Base-by-base conservation (phyloP, 2,329 filamentous ascomycete genomes). In the Xylariaceae sp. region DNA sequence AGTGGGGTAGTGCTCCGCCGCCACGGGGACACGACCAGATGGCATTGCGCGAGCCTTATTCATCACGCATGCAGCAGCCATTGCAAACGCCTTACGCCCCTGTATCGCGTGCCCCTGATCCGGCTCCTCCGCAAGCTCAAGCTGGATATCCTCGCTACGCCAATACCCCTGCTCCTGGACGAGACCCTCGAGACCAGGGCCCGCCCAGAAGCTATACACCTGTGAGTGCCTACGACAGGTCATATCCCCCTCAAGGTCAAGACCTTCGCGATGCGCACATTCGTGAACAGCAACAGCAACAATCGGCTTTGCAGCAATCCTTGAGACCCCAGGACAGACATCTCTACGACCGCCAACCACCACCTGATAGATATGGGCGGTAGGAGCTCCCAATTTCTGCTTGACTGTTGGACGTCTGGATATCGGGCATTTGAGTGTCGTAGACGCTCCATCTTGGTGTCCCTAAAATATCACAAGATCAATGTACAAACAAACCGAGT, bases 191-290 rank as follows among this genome's bases (percentile, higher is more conserved):
- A 41, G 76, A 78, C 53, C 71, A 76, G 10, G 68, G 71, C 16
- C 71, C 72, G 1, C 66, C 67, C 1, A 72, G 76, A 17, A 77
- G 74, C 59, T 78, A 75, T 59, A 78, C 76, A 1, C 75, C 76
- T 3, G 71, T 69, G 11, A 58, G 60, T 4, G 59, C 64, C 2
- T 78, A 77, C 48, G 75, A 79, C 28, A 68, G 75, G 14, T 71
- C 69, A 6, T 75, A 75, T 47, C 68, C 69, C 11, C 65, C 67
- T 2, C 66, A 63, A n/a, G 65, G 66, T 17, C 62, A 53, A 54
- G 68, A 65, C 45, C 49, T 61, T 16, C 67, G 71, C n/a, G 73
- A 75, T 50, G 67, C 62, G 14, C 65, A 73, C 14, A 58, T 69
- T 13, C 65, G 70, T 42, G 72, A 75, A 50, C 70, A 70, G 31